Base-by-base conservation (phyloP, 805 yeast species). In the Kazachstania africana region DNA sequence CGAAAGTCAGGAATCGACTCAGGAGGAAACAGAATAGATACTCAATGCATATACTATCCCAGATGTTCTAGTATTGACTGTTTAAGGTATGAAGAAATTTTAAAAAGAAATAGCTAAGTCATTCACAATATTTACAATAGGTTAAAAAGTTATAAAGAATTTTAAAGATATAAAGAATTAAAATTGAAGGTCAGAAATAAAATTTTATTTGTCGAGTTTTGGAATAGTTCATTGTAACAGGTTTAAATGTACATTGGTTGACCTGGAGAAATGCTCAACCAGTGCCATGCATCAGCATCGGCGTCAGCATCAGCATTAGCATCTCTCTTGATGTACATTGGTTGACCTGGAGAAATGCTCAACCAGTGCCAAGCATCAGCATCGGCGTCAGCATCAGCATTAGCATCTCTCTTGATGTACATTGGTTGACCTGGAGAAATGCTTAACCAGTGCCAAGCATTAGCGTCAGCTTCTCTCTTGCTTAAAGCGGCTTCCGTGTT, bases 401-500 rank as follows among this genome's bases (percentile, higher is more conserved):
- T 37, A 23, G 47, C 48, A n/a, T 43, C 45, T 38, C 50, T 40
- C 39, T 46, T 48, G n/a, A n/a, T n/a, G 38, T 49, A 46, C 33
- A 50, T 31, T 18, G 53, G 52, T 29, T 50, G 48, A 24, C 54
- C 54, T 23, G 35, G 29, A 16, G 27, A 32, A 8, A 52, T 33
- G 3, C 37, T 29, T 19, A 52, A 35, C 55, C 57, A 51, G 22
- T 47, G 48, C 52, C 55, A 49, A 13, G 57, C 52, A 12, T 36
- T 45, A 4, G 54, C 48, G 13, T 37, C 34, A 8, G 58, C 55
- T 4, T 52, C 55, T 39, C 59, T 47, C 42, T 51, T 47, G 22
- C 34, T 27, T 36, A 45, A 33, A 29, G 32, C 22, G 8, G 25
- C 17, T 19, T 27, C 32, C 4, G 13, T 28, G 27, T 29, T 38